These are phyloP conservation scores for Cladosporium cucumerinum DNA, from an alignment of 2,329 filamentous ascomycete species.

Conservation along the genomic window DNA sequence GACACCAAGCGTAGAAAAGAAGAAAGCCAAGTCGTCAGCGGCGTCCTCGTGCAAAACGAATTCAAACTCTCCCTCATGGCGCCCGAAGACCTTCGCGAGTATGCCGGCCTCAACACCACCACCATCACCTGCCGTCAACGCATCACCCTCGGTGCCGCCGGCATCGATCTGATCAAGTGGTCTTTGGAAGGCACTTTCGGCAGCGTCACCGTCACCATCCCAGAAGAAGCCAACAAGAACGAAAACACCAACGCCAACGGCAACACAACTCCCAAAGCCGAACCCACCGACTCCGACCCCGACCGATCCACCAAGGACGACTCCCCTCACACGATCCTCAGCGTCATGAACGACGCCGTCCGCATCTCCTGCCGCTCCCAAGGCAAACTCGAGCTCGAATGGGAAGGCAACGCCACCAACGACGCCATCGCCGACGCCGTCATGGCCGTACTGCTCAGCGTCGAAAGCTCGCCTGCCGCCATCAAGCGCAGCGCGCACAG, in stretches of 20 bases:
- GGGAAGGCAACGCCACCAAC: conserved; percentile 97
- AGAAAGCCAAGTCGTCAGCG: conserved; percentile 64
- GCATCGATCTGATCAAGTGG: conserved; percentile 89
- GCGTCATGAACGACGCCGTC: conserved; percentile 88
- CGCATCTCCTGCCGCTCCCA: conserved; percentile 57
- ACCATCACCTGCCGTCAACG: conserved; percentile 91
- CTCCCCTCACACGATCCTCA: conserved; percentile 42
- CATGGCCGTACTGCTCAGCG: conserved; percentile 84
- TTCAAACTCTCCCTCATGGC: conserved; percentile 98
- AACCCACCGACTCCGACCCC: conserved; percentile 43
- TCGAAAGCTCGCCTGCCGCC: conserved; percentile 90
- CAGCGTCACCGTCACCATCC: conserved; percentile 53
- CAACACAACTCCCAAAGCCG: conserved; percentile 38
- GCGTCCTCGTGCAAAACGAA: conserved; percentile 93
- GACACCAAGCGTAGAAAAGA: conserved; percentile 25
- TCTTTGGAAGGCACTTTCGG: conserved; percentile 93
- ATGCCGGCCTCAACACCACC: conserved; percentile 93
- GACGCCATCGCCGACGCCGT: conserved; percentile 97
- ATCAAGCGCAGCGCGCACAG: conserved; percentile 70
- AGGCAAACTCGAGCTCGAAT: conserved; percentile 83
- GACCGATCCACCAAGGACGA: conserved; percentile 28
- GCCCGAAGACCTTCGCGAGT: conserved; percentile 91
- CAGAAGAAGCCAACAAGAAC: conserved; percentile 22
- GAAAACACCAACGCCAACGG: conserved; percentile 27
- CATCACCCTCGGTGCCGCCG: conserved; percentile 80